Percentiles rank a stretch among this genome's conserved stretches.
Evolutionary conservation across 139 green algal species (phyloP).

Genomic region (Coelastrella sp.): DNA sequence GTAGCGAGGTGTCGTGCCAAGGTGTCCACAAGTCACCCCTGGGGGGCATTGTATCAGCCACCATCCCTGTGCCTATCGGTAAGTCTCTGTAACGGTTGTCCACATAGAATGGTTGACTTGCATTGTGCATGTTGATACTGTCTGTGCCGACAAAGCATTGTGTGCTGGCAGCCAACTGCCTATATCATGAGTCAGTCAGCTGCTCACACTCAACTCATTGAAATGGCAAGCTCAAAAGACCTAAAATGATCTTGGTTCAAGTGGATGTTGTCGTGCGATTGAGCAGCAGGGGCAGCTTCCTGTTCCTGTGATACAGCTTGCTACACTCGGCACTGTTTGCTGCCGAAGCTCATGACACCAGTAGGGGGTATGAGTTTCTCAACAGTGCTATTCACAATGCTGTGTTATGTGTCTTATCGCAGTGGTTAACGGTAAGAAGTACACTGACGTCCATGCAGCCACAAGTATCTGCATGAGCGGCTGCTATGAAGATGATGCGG

Average conservation of each 20-base stretch:
- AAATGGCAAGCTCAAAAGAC: no score
- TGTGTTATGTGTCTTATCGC: neutral
- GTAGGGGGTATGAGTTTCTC: no score
- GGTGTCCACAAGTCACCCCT: slow-evolving; percentile 57
- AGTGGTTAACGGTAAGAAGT: neutral
- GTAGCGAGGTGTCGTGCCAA: slow-evolving; percentile 40
- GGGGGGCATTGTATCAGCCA: slow-evolving; percentile 52
- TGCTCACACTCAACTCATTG: no score
- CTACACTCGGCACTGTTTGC: no score
- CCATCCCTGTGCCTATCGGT: neutral
- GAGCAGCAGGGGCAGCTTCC: no score
- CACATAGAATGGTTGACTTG: neutral
- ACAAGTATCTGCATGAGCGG: slow-evolving; percentile 60
- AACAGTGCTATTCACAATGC: neutral
- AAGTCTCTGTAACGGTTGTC: neutral
- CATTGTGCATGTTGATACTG: neutral
- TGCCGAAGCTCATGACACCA: no score
- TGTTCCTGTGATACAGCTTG: no score
- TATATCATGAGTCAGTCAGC: no score
- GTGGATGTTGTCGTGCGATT: no score
- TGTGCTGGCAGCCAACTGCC: no score
- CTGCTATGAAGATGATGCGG: slow-evolving; percentile 68
- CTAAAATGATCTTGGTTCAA: no score
- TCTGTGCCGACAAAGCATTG: no score
- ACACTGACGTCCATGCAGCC: slow-evolving; percentile 48